Evolutionary conservation across 345 rosid genomes (phyloP), one percentile per base, ranked within the genome.

Genomic region (Triadica sebifera): DNA sequence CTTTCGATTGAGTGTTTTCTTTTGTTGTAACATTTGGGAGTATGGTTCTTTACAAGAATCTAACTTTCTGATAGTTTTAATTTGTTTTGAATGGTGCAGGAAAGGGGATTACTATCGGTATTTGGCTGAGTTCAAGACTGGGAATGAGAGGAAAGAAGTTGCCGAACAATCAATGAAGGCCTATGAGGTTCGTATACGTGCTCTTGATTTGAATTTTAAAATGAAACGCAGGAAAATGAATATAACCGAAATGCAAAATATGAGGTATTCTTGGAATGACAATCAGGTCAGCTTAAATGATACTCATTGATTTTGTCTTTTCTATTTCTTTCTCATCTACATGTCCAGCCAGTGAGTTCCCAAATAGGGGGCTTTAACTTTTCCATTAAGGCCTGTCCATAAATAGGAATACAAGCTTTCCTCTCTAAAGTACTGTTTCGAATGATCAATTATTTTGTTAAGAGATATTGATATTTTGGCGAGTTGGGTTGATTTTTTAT

Each of bases 41-140:
- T 29, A 29, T 29, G 34, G 34, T 29, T 29, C 34, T 12, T 47
- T 67, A 8, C 17, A 43, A 43, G 25, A 50, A 17, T 29, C 41
- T 53, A 20, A 22, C 7, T 43, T 38, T 70, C 24, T 46, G 17
- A 53, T 50, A 43, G 34, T 50, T 76, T 69, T 70, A 7, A 59
- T 71, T 81, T 65, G 3, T n/a, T 38, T 8, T 61, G 57, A 0
- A 61, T 43, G 50, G 11, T 68, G 81, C 83, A 90, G 94, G 94
- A 90, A 90, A 75, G 94, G 88, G 20, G 94, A 90, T 55, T 90
- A 90, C 77, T 90, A 83, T 76, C 79, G 94, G 51, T 90, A 90
- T 74, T 80, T 85, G 65, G 88, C 91, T 0, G 91, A 88, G 72
- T 86, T 88, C 74, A 90, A 84, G 80, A 56, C 75, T 20, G 87